Percentiles rank a stretch among this genome's conserved stretches.
Evolutionary conservation across 257 asterid genomes (phyloP).

Genomic region (Solanum commersonii): DNA sequence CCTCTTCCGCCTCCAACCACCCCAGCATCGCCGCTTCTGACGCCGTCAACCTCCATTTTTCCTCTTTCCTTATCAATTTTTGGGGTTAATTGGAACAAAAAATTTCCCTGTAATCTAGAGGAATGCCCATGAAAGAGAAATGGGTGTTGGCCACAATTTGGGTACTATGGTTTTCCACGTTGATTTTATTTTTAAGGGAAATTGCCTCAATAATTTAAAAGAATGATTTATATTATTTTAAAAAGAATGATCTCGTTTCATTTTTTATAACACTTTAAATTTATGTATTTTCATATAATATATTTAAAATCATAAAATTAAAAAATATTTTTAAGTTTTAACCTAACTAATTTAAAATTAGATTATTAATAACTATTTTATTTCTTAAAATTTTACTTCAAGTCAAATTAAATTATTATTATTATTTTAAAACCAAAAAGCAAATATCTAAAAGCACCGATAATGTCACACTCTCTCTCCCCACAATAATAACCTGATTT

Average conservation of each 20-base stretch:
- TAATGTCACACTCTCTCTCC: conserved; percentile 21
- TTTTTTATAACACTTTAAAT: too few species aligned
- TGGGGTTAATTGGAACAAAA: neutral
- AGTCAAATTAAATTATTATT: too few species aligned
- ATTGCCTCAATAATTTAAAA: neutral
- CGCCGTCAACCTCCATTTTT: neutral
- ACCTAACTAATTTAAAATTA: too few species aligned
- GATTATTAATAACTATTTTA: too few species aligned
- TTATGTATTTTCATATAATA: too few species aligned
- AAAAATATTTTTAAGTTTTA: too few species aligned
- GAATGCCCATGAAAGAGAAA: neutral
- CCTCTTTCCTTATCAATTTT: neutral
- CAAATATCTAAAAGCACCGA: conserved; percentile 45
- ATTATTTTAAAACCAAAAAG: neutral
- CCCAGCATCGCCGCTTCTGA: neutral
- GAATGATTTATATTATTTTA: too few species aligned
- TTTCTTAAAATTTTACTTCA: too few species aligned
- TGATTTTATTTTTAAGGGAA: conserved; percentile 10
- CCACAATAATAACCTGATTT: conserved; percentile 4
- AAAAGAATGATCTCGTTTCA: too few species aligned
- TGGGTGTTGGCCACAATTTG: neutral
- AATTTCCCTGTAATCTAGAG: neutral
- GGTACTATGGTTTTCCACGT: conserved; percentile 3
- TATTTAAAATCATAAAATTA: too few species aligned
- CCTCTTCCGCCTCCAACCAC: conserved; percentile 20